phyloP scores from a whole-genome alignment of 2,329 filamentous ascomycete species.

The Aspergillus carbonarius region DNA sequence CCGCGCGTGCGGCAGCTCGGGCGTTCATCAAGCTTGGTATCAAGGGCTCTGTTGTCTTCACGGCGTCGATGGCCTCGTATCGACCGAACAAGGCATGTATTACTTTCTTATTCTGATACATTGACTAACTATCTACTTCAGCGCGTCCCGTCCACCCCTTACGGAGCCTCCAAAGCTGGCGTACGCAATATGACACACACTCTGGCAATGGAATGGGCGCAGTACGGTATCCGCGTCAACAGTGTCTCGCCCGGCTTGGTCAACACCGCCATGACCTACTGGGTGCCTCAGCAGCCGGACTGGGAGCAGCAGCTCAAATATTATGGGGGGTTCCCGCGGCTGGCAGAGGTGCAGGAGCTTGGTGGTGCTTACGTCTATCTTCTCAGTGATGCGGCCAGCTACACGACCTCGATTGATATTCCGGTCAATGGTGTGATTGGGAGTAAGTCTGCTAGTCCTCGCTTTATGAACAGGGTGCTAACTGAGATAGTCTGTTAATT shows the following conservation, averaged over 20 bases:
- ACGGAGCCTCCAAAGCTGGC: conserved; percentile 48
- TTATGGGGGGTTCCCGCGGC: conserved; percentile 54
- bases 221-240: conserved; percentile 68
- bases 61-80: conserved; percentile 45
- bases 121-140: neutral
- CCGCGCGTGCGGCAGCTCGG: conserved; percentile 43
- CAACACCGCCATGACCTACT: conserved; percentile 48
- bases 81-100: conserved; percentile 42
- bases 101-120: neutral
- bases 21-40: conserved; percentile 48
- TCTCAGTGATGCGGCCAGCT: conserved; percentile 48
- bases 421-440: conserved; percentile 51
- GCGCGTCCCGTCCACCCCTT: conserved; percentile 40
- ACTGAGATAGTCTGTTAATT: neutral
- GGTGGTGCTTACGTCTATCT: conserved; percentile 53
- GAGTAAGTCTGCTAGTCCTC: conserved; percentile 16
- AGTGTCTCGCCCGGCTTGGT: conserved; percentile 45
- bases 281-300: conserved; percentile 50
- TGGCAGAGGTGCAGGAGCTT: conserved; percentile 53
- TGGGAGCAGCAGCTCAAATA: conserved; percentile 56
- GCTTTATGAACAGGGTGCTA: fast-evolving
- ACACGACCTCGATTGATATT: conserved; percentile 52
- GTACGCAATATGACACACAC: conserved; percentile 47
- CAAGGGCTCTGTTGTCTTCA: conserved; percentile 50
- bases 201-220: conserved; percentile 69